Evolutionary conservation across 2,329 filamentous ascomycete genomes (phyloP).

Genomic region (Fusarium torulosum): DNA sequence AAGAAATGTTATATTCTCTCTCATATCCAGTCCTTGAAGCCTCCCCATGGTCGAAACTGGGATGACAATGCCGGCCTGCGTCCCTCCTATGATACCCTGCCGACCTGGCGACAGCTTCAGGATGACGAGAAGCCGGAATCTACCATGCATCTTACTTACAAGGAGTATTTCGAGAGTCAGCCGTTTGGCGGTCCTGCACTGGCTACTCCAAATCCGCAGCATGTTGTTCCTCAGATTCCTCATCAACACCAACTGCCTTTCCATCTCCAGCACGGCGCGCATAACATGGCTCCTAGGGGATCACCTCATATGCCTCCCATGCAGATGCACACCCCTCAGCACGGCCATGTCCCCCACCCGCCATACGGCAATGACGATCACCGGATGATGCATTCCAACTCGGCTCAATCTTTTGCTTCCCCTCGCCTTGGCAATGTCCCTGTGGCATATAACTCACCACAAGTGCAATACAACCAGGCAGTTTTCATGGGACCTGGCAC

Average conservation of each 20-base stretch:
- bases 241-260: conserved; percentile 88
- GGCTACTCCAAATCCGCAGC: conserved; percentile 76
- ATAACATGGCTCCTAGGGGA: conserved; percentile 74
- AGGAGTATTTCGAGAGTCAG: conserved; percentile 81
- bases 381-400: conserved; percentile 89
- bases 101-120: conserved; percentile 82
- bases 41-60: conserved; percentile 71
- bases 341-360: conserved; percentile 73
- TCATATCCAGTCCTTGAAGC: conserved; percentile 66
- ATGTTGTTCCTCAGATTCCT: conserved; percentile 78
- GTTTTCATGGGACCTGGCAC: conserved; percentile 78
- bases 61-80: conserved; percentile 85
- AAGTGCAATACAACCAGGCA: conserved; percentile 78
- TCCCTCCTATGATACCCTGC: conserved; percentile 84
- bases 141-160: conserved; percentile 76
- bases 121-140: conserved; percentile 78
- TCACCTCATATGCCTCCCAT: conserved; percentile 83
- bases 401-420: conserved; percentile 86
- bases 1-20: conserved; percentile 73
- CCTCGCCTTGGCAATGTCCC: conserved; percentile 80
- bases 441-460: conserved; percentile 77
- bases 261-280: conserved; percentile 81
- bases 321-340: conserved; percentile 80
- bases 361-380: conserved; percentile 84
- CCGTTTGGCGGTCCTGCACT: conserved; percentile 68